Conservation (phyloP, 495 filamentous ascomycete genomes). For the Penicillium roqueforti region DNA sequence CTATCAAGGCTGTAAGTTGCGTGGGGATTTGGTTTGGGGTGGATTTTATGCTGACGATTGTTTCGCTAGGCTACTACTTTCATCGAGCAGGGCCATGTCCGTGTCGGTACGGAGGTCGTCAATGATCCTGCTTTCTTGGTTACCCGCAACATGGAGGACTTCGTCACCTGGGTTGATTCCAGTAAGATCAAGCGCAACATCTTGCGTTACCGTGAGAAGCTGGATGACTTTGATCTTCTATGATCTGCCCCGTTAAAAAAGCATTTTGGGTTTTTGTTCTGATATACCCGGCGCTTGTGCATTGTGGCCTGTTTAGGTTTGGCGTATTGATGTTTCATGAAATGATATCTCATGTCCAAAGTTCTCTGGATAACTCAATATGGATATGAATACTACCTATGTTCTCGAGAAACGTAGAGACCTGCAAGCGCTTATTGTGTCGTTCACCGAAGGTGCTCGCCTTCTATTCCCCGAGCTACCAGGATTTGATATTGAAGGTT, state of each 20-base stretch:
- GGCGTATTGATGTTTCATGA: conserved; percentile 14
- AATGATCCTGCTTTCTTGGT: conserved; percentile 64
- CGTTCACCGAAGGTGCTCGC: neutral
- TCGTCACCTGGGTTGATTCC: conserved; percentile 92
- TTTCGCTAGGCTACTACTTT: conserved; percentile 61
- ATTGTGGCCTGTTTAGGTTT: conserved; percentile 14
- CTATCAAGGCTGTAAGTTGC: conserved; percentile 56
- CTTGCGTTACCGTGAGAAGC: conserved; percentile 85
- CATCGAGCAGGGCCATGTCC: conserved; percentile 92
- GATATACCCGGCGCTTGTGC: conserved; percentile 32
- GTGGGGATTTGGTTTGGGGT: conserved; percentile 6
- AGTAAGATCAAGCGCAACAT: conserved; percentile 97
- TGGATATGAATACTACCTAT: neutral
- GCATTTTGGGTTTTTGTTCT: conserved; percentile 24
- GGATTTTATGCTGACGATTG: conserved; percentile 6
- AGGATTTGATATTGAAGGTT: neutral
- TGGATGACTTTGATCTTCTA: conserved; percentile 95
- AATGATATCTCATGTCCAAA: conserved; percentile 2
- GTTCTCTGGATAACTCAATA: neutral
- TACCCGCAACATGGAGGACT: conserved; percentile 83
- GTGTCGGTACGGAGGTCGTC: conserved; percentile 86
- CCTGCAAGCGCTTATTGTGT: neutral
- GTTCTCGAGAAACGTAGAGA: neutral
- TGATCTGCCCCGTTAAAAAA: conserved; percentile 31
- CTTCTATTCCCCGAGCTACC: neutral